Base-by-base conservation (phyloP, 768 basidiomycete species). In the Leccinum boreale region DNA sequence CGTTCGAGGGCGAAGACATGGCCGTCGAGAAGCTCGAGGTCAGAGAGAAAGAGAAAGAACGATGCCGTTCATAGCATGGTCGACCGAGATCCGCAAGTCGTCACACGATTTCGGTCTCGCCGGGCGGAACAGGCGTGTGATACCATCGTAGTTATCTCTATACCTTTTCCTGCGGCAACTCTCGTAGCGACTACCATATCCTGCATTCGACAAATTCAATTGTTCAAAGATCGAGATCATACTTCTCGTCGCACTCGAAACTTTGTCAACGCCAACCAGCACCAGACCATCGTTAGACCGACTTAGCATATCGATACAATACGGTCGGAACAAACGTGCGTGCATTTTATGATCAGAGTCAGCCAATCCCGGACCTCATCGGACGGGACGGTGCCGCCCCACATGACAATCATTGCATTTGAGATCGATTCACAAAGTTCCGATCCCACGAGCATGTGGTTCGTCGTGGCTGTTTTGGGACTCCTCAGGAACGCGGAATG, bases 1-100 rank as follows among this genome's bases (percentile, higher is more conserved):
- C 83, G 71, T 92, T 91, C n/a, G 63, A 44, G 21, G 61, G 44
- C 28, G 56, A 50, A 24, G 68, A 58, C 67, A 70, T 68, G 66
- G 53, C 24, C 21, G 46, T 35, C 46, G 52, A 66, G 52, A 51
- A 51, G 53, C 51, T 62, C 50, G 24, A 39, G 9, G 58, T 53
- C 51, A 31, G 47, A 45, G 23, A 50, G 50, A 51, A 26, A 26
- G 26, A 26, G 8, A 26, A 60, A 53, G 62, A 35, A 26, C 31
- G 21, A 17, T 48, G 21, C 24, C 28, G 58, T 21, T 5, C 60
- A 46, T 54, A 42, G 45, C 35, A 15, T 36, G 21, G 42, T 50
- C 23, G 31, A 46, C 36, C 24, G 19, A 28, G 63, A 29, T 55
- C 50, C 52, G 57, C 47, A 45, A 52, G 44, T 29, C 45, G 35